phyloP scores from a whole-genome alignment of 108 stramenopile genomes.

The Licmophora abbreviata region DNA sequence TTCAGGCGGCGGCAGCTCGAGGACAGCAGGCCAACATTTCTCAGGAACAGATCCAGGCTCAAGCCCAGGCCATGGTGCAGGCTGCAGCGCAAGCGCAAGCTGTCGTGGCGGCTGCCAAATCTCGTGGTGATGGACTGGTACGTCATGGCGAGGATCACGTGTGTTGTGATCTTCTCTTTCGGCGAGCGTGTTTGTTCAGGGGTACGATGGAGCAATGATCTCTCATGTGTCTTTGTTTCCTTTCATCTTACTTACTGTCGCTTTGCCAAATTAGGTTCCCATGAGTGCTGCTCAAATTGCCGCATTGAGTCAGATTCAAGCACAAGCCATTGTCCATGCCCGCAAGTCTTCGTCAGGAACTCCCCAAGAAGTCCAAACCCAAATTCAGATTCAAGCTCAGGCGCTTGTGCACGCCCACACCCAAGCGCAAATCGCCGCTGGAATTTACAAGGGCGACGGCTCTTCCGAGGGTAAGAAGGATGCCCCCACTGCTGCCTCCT shows the following conservation, averaged over 20 bases:
- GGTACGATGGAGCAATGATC: not conserved
- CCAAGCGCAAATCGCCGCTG: conserved; percentile 74
- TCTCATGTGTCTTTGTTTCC: conserved; percentile 1
- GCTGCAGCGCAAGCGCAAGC: conserved; percentile 86
- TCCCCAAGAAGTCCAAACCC: conserved; percentile 68
- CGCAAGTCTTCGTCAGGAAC: conserved; percentile 56
- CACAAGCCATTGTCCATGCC: conserved; percentile 83
- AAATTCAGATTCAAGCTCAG: conserved; percentile 75
- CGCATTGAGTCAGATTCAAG: conserved; percentile 72
- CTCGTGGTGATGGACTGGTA: conserved; percentile 63
- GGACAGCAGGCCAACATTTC: conserved; percentile 84
- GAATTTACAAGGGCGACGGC: conserved; percentile 61
- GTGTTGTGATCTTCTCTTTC: too few species aligned
- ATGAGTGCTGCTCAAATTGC: conserved; percentile 54
- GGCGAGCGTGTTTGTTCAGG: not conserved
- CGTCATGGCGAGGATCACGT: conserved; percentile 8
- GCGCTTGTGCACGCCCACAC: conserved; percentile 78
- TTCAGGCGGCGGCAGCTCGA: conserved; percentile 76
- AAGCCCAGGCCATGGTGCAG: conserved; percentile 86
- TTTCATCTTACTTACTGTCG: not conserved
- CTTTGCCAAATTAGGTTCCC: conserved; percentile 8
- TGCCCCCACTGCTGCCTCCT: conserved; percentile 8
- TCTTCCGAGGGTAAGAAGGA: conserved; percentile 6
- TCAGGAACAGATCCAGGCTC: conserved; percentile 81
- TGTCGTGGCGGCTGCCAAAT: conserved; percentile 80